These are phyloP conservation scores for Hirsutella minnesotensis DNA, from an alignment of 2,329 filamentous ascomycete genomes.

Conservation along the genomic window DNA sequence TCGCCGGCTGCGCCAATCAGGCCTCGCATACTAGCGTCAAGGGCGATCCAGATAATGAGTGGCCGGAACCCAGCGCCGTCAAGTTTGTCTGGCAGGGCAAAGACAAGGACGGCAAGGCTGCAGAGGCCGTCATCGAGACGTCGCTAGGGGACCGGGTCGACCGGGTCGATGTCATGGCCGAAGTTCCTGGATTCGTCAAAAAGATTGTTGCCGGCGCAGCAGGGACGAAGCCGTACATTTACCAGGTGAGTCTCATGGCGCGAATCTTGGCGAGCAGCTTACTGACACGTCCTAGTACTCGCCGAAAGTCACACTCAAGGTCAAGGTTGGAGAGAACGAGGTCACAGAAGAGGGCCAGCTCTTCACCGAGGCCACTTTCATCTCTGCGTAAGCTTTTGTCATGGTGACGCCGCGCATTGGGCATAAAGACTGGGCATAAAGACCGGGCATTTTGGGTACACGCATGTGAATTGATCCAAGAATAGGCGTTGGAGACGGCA, in stretches of 20 bases:
- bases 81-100: constrained; percentile 71
- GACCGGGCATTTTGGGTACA: constrained; percentile 9
- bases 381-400: constrained; percentile 48
- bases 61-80: constrained; percentile 72
- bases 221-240: constrained; percentile 95
- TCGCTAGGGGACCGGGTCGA: constrained; percentile 60
- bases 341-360: constrained; percentile 65
- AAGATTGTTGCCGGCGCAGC: constrained; percentile 77
- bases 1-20: constrained; percentile 53
- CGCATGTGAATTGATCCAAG: constrained; percentile 4
- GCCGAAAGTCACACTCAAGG: constrained; percentile 60
- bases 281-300: constrained; percentile 45
- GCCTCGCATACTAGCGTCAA: constrained; percentile 59
- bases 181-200: constrained; percentile 93
- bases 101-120: constrained; percentile 61
- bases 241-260: constrained; percentile 53
- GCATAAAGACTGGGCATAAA: too few species aligned
- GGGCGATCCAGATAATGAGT: constrained; percentile 67
- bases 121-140: constrained; percentile 59
- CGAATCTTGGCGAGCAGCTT: not conserved
- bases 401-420: too few species aligned
- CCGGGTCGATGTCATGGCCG: constrained; percentile 83
- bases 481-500: constrained; percentile 13
- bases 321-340: constrained; percentile 76
- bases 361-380: constrained; percentile 93